phyloP scores from a whole-genome alignment of 768 basidiomycete species.

The Russula compacta region DNA sequence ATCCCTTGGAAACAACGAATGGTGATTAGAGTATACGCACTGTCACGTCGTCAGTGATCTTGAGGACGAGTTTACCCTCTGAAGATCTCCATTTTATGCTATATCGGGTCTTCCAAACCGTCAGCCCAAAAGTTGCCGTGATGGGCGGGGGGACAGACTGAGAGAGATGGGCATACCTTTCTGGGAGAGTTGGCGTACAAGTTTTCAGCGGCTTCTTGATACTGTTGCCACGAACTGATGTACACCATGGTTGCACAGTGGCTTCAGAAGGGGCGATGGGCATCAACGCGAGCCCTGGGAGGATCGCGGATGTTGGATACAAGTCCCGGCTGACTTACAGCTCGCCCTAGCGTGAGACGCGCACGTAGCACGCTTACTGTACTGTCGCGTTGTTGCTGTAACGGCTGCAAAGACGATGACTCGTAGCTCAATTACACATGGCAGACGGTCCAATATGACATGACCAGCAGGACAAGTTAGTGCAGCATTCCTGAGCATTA shows the following conservation, averaged over 20 bases:
- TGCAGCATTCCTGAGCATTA: no score
- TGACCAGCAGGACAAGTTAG: no score
- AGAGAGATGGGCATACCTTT: slow-evolving; percentile 37
- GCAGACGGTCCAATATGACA: no score
- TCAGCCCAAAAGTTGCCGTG: background rate
- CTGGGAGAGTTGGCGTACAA: slow-evolving; percentile 75
- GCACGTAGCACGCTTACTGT: background rate
- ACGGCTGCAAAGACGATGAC: no score
- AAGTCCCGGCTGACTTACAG: background rate
- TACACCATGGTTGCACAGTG: slow-evolving; percentile 61
- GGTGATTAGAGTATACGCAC: slow-evolving; percentile 38
- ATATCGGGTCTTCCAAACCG: slow-evolving; percentile 67
- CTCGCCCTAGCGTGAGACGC: background rate
- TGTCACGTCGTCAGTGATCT: slow-evolving; percentile 85
- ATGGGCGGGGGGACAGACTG: background rate
- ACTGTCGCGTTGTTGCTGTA: no score
- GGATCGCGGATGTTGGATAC: background rate
- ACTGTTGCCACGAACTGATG: slow-evolving; percentile 85
- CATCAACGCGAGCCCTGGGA: slow-evolving; percentile 11
- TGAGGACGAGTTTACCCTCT: slow-evolving; percentile 82
- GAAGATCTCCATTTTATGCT: slow-evolving; percentile 85
- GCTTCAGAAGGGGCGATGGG: background rate
- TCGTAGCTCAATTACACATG: no score
- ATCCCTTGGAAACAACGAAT: background rate
- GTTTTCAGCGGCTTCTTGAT: slow-evolving; percentile 80